A percentile compares a stretch with the other conserved stretches of the same genome.
phyloP scores from a whole-genome alignment of 73 alveolate genomes.

The Uronychia binucleata region DNA sequence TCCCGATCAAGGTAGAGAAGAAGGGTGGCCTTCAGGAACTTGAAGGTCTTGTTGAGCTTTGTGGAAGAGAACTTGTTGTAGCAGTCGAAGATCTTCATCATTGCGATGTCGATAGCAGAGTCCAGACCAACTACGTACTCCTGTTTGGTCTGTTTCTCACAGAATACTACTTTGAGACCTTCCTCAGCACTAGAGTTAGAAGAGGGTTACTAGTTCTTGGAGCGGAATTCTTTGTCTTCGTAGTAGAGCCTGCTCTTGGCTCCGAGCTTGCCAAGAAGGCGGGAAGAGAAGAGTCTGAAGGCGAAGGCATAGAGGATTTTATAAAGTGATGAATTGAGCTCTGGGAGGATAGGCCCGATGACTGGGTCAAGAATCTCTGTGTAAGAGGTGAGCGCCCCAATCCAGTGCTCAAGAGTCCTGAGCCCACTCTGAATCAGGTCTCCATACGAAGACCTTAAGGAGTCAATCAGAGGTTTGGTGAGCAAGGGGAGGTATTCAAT shows the following conservation, averaged over 20 bases:
- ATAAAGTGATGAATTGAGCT: conserved; percentile 21
- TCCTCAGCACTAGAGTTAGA: too few relatives aligned
- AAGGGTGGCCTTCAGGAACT: conserved; percentile 35
- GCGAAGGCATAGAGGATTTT: conserved; percentile 33
- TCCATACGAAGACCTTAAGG: conserved; percentile 21
- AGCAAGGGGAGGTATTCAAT: conserved; percentile 49
- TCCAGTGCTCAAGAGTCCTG: conserved; percentile 40
- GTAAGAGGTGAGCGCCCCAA: conserved; percentile 40
- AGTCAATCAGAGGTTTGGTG: conserved; percentile 48
- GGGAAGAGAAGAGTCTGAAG: conserved; percentile 16
- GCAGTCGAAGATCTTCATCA: conserved; percentile 50
- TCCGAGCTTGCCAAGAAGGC: conserved; percentile 51
- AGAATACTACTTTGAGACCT: conserved; percentile 36
- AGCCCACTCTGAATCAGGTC: conserved; percentile 45
- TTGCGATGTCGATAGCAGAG: conserved; percentile 44
- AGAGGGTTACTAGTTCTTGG: conserved; percentile 55
- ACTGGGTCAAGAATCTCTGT: conserved; percentile 58
- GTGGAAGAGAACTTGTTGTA: conserved; percentile 20
- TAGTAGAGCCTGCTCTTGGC: conserved; percentile 43
- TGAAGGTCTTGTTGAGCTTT: conserved; percentile 41
- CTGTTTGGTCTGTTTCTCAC: conserved; percentile 11
- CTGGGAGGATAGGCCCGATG: conserved; percentile 31
- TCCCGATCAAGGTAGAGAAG: conserved; percentile 32
- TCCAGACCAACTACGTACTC: conserved; percentile 12
- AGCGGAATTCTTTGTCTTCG: conserved; percentile 55